phyloP scores from a whole-genome alignment of 225 moss, liverwort and hornwort species.

The Antitrichia curtipendula region DNA sequence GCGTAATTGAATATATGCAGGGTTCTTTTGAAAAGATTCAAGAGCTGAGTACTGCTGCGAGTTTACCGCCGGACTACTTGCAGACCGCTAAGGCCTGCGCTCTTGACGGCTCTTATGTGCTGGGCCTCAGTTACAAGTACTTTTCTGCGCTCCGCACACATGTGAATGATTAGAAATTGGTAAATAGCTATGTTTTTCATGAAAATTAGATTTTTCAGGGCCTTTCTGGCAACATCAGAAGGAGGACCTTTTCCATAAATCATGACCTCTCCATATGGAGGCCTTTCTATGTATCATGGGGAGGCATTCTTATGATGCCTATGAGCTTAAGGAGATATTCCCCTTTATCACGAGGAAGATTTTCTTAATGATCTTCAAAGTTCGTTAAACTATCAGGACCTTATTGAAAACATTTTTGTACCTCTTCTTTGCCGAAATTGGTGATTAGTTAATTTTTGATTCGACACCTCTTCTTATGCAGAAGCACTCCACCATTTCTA shows the following conservation, averaged over 20 bases:
- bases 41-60: constrained; percentile 14
- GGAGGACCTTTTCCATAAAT: not conserved
- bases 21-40: constrained; percentile 54
- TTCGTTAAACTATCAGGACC: too few relatives aligned
- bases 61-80: constrained; percentile 29
- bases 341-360: not conserved
- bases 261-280: not conserved
- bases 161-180: not conserved
- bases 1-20: not conserved
- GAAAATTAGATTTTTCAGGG: not conserved
- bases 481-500: not conserved
- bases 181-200: not conserved
- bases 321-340: not conserved
- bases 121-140: constrained; percentile 48
- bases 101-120: constrained; percentile 41
- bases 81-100: constrained; percentile 30
- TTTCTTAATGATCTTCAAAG: not conserved
- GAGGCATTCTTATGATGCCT: not conserved
- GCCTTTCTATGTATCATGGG: not conserved
- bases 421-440: not conserved
- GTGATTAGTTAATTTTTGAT: not conserved
- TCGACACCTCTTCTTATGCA: not conserved
- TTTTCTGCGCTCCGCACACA: not conserved
- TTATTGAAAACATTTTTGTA: too few relatives aligned
- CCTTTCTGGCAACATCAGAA: not conserved